Base-by-base conservation (phyloP, 495 filamentous ascomycete genomes). In the Margaritispora aquatica region DNA sequence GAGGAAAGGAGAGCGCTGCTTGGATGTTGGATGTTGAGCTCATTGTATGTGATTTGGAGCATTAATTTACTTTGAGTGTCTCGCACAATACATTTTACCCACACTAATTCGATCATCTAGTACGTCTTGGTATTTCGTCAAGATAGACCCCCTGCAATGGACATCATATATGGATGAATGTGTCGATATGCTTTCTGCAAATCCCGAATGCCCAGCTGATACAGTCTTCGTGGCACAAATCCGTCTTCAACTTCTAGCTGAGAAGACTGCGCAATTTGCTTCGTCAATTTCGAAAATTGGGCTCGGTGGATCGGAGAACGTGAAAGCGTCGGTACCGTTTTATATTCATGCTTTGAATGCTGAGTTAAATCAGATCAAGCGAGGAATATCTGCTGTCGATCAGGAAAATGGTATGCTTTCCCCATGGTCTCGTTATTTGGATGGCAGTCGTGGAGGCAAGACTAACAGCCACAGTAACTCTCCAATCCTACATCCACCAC, bases 1-100 rank as follows among this genome's bases (percentile, higher is more conserved):
- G 81, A 83, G 59, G 80, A 83, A 61, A 70, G 76, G 34, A 71
- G 83, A 48, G 76, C 79, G 23, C 73, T 76, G 23, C 68, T 84
- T 19, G 82, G 80, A 11, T 77, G 76, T 54, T 85, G 81, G 55
- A 65, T 77, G 26, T 48, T 82, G 24, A 79, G 74, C 11, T 81
- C 80, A 13, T 72, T 75, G 80, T 82, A 68, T 22, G 70, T 66
- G 19, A 19, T 4, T 24, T 3, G 19, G 15, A 2, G 17, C 20
- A 41, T 48, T 13, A 13, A 5, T 34, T 22, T 9, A 1, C 17
- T 19, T 29, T 58, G n/a, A 65, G 19, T 2, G 19, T 15, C 29
- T 34, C 7, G 7, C 15, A 5, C 29, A 34, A 15, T 15, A 15
- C 15, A 15, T 15, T 15, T 7, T 34, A 34, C 15, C 15, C 15